Percentiles rank a stretch among this genome's conserved stretches.
These are phyloP conservation scores for Candida peoriensis DNA, from an alignment of 805 yeast genomes.

Conservation along the genomic window DNA sequence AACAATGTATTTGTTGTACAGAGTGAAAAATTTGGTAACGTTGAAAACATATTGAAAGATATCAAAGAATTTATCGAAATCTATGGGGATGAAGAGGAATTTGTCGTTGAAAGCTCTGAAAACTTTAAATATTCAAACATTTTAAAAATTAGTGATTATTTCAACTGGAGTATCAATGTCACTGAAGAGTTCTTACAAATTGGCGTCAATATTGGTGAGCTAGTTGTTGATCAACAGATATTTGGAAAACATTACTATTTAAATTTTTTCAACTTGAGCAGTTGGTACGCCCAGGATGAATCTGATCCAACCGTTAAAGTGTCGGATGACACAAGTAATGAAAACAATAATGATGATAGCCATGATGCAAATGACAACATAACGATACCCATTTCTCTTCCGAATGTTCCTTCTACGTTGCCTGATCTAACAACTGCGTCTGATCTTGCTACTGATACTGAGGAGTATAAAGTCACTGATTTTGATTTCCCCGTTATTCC, in stretches of 20 bases:
- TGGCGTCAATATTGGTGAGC: slow-evolving; percentile 49
- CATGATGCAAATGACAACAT: neutral
- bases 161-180: slow-evolving; percentile 64
- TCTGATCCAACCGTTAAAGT: no score
- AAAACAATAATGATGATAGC: slow-evolving; percentile 1
- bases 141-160: slow-evolving; percentile 26
- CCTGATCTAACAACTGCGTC: neutral
- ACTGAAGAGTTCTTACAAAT: slow-evolving; percentile 58
- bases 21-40: slow-evolving; percentile 33
- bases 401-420: no score
- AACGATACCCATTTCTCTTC: no score
- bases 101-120: no score
- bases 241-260: slow-evolving; percentile 61
- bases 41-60: slow-evolving; percentile 25
- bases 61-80: slow-evolving; percentile 23
- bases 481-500: slow-evolving; percentile 1
- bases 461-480: neutral
- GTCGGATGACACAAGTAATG: no score
- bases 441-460: neutral
- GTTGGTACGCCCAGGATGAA: no score
- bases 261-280: slow-evolving; percentile 39
- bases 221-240: slow-evolving; percentile 64
- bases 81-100: slow-evolving; percentile 26
- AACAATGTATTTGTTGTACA: slow-evolving; percentile 34
- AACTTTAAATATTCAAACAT: slow-evolving; percentile 21